A percentile compares a stretch with the other conserved stretches of the same genome.
These are phyloP conservation scores for Xanthoparmelia taractica DNA, from an alignment of 495 filamentous ascomycete genomes.

Conservation along the genomic window DNA sequence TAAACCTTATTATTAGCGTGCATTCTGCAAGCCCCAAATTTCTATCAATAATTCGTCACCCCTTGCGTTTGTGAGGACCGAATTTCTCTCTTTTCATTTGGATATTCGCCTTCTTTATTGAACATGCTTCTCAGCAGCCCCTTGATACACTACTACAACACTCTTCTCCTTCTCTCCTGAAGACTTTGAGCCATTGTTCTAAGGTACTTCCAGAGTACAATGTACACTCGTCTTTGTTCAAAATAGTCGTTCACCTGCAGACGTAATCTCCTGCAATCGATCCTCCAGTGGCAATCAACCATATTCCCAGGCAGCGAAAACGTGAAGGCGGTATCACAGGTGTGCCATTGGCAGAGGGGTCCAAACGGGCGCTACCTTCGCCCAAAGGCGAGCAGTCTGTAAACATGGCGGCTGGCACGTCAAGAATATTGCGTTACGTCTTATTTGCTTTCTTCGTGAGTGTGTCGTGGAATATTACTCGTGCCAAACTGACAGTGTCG, in stretches of 20 bases:
- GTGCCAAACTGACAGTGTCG: constrained; percentile 11
- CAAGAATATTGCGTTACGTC: constrained; percentile 78
- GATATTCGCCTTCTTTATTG: background rate
- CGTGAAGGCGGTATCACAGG: background rate
- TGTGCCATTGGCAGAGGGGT: background rate
- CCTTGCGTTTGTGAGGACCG: background rate
- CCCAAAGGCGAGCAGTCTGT: constrained; percentile 19
- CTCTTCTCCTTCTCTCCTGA: background rate
- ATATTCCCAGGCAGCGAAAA: background rate
- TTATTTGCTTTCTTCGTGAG: constrained; percentile 79
- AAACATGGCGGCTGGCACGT: constrained; percentile 59
- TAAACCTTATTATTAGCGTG: background rate
- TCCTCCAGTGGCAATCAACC: background rate
- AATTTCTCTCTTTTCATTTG: background rate
- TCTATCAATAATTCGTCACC: background rate
- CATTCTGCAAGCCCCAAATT: background rate
- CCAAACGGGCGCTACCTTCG: background rate
- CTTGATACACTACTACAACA: background rate
- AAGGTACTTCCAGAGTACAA: background rate
- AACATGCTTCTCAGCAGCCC: background rate
- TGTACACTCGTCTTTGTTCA: background rate
- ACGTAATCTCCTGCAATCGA: background rate
- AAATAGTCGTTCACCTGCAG: background rate
- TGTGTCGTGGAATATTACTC: constrained; percentile 15
- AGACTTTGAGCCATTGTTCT: background rate